A percentile compares a stretch with the other conserved stretches of the same genome.
phyloP scores from a whole-genome alignment of 2,329 filamentous ascomycete species.

The Colletotrichum viniferum region DNA sequence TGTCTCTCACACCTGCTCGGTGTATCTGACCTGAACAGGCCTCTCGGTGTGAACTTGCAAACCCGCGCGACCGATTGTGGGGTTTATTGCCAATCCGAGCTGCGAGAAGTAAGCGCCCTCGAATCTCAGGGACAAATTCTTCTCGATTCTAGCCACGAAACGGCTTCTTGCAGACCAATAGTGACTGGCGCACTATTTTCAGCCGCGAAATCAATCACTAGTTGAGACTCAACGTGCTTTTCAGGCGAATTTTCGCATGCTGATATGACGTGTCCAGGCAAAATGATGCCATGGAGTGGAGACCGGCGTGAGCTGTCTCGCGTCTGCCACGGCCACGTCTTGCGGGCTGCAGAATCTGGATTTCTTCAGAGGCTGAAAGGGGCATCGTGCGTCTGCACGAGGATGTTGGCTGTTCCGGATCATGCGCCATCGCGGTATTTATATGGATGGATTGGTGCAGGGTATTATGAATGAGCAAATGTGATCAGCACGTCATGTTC shows the following conservation, averaged over 20 bases:
- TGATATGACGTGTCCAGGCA: not conserved
- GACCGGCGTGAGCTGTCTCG: not conserved
- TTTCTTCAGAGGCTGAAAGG: not conserved
- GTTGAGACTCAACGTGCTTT: not conserved
- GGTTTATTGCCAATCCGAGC: not conserved
- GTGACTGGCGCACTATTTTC: not conserved
- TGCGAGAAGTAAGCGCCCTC: not conserved
- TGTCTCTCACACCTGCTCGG: not conserved
- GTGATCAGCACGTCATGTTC: too few species aligned
- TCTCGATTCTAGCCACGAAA: not conserved
- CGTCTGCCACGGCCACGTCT: not conserved
- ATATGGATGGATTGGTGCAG: not conserved
- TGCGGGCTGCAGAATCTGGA: not conserved
- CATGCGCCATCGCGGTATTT: rapidly evolving
- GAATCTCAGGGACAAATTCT: not conserved
- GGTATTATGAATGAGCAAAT: rapidly evolving
- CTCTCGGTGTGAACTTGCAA: not conserved
- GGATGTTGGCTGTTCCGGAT: not conserved
- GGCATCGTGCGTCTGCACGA: rapidly evolving
- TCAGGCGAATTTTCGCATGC: not conserved
- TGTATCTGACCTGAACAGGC: rapidly evolving
- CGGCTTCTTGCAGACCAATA: not conserved
- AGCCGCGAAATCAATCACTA: not conserved
- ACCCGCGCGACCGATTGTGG: not conserved
- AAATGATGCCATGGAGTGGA: not conserved